Base-by-base conservation (phyloP, 306 rosid genomes). In the Citrullus colocynthis region DNA sequence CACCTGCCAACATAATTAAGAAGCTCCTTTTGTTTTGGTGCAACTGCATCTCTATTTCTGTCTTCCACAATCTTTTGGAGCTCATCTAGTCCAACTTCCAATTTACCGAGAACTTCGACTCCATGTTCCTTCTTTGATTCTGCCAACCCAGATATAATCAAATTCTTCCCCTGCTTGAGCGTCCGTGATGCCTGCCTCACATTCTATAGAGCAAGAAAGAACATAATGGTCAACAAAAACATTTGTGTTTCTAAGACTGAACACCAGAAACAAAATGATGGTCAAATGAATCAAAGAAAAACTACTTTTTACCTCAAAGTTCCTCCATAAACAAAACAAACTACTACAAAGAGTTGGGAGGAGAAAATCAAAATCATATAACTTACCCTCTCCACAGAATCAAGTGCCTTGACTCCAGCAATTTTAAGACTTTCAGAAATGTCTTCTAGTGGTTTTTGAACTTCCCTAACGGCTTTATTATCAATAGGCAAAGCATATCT, bases 401-500 rank as follows among this genome's bases (percentile, higher is more conserved):
- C 99, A 45, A 92, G 96, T 63, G 99, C 99, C 74, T 81, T 92
- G 83, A 82, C 87, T 83, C 99, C 99, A 32, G 97, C 82, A 72
- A 92, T 57, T 84, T 95, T 92, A 74, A 95, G 97, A 82, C 97
- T 89, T 9, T 95, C 97, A 9, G 97, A 88, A 73, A 92, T 90
- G 85, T 95, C 99, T 87, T 95, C 99, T 48, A 95, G 97, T 17
- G 97, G 97, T 64, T 92, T 95, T 80, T 95, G 97, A 15, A 95
- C 97, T 85, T 95, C 99, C 87, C 99, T 85, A 39, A 95, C 84
- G 21, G 99, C 99, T 86, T 90, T 95, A 77, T 95, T 95, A 82
- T 95, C 79, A 56, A 92, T 92, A 83, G 99, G 99, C 76, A 95
- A 90, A 45, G 93, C 97, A 81, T 95, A 87, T 83, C 99, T 88